Evolutionary conservation across 345 rosid species (phyloP), one percentile per base, ranked within the genome.

Genomic region (Populus simonii): DNA sequence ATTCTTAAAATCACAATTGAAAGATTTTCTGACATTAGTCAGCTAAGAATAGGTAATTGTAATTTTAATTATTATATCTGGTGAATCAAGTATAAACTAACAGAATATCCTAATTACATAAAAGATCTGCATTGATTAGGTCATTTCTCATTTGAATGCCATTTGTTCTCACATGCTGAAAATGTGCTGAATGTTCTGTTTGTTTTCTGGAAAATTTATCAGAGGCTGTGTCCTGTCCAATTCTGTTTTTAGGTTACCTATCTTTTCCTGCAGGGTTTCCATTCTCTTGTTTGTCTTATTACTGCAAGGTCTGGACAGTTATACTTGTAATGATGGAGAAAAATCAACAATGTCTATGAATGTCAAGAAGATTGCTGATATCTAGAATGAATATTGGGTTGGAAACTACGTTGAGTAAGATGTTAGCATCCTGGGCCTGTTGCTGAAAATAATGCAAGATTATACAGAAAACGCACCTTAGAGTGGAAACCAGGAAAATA

Each of bases 1-100:
- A 12, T 69, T 43, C 25, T 73, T 66, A 27, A 72, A 62, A 72
- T 69, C 49, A 47, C 59, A 62, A 61, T 39, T 39, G 43, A 74
- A 38, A 74, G 27, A 25, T 25, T 74, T 74, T 62, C 36, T 68
- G 25, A 36, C 17, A 25, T 18, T 62, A 39, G 25, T 27, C 25
- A 38, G 70, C 59, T 17, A 74, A 74, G 17, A 13, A 43, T 22
- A 63, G 49, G 8, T 9, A n/a, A n/a, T 73, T 73, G 33, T 7
- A 39, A 35, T 59, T 57, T 13, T 15, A 59, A 12, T 59, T 23
- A 57, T 73, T n/a, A 61, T 61, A 15, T 29, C 47, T 62, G 15
- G 16, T 62, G 1, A 23, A 35, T 29, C 17, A 59, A 12, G 27
- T 18, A 22, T 57, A 57, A 57, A 57, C 23, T 57, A n/a, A n/a